Conservation (phyloP, 129 eudicot genomes). For the Glebionis coronaria region DNA sequence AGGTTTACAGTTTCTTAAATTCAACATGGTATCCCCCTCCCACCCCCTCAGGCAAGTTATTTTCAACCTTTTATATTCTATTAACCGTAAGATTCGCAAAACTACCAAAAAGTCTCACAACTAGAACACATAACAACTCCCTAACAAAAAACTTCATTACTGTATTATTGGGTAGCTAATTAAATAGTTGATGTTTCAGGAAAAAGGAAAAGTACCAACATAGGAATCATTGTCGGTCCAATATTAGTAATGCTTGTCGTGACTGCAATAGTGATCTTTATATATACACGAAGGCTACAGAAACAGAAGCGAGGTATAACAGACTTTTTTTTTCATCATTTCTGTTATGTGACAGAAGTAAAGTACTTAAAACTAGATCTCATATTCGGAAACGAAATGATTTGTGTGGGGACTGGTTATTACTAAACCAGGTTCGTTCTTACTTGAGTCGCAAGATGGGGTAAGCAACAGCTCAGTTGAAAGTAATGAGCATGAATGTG, state of each 20-base stretch:
- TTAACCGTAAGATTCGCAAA: too few species aligned
- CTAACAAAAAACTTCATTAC: background rate
- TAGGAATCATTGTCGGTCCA: slow-evolving; percentile 14
- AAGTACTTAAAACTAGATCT: too few species aligned
- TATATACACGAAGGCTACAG: background rate
- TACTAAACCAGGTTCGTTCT: background rate
- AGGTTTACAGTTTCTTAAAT: slow-evolving; percentile 27
- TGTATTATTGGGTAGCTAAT: background rate
- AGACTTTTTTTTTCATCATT: too few species aligned
- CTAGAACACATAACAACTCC: too few species aligned
- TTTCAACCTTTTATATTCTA: background rate
- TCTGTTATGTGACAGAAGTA: too few species aligned
- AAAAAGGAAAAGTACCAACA: slow-evolving; percentile 1
- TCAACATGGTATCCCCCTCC: slow-evolving; percentile 27
- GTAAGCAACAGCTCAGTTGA: background rate
- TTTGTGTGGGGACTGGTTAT: too few species aligned
- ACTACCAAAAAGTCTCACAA: too few species aligned
- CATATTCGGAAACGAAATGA: too few species aligned
- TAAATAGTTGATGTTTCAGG: background rate
- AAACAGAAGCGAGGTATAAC: slow-evolving; percentile 5
- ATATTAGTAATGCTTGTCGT: background rate
- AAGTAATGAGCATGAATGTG: background rate
- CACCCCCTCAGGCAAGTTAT: background rate
- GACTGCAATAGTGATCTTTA: background rate
- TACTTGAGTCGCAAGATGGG: slow-evolving; percentile 8